These are phyloP conservation scores for Ganoderma boninense DNA, from an alignment of 1,284 basidiomycete genomes.

Conservation along the genomic window DNA sequence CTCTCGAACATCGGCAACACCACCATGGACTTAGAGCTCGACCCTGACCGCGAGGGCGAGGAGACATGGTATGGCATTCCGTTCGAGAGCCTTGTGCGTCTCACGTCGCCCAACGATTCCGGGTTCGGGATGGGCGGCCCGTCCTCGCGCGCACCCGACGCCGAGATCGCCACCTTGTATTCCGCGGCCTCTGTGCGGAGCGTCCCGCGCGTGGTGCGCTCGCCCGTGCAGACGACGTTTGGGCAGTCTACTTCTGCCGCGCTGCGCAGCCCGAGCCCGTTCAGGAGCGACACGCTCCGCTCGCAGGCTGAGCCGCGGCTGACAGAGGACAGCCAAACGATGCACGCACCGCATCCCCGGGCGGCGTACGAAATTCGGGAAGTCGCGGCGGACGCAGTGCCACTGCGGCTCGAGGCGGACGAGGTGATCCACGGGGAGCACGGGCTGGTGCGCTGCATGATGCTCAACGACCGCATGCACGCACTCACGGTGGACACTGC, in stretches of 20 bases:
- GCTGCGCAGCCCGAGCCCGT: conserved; percentile 41
- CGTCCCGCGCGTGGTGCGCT: conserved; percentile 55
- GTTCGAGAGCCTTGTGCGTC: conserved; percentile 79
- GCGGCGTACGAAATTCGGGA: conserved; percentile 82
- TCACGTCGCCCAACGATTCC: conserved; percentile 76
- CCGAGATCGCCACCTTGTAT: conserved; percentile 85
- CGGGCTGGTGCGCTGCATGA: conserved; percentile 84
- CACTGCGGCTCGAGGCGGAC: conserved; percentile 70
- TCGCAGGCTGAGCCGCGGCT: conserved; percentile 17
- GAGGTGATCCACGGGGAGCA: conserved; percentile 79
- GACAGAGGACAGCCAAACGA: conserved; percentile 49
- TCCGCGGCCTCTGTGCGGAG: conserved; percentile 83
- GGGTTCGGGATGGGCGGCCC: conserved; percentile 46
- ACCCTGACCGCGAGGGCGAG: conserved; percentile 49
- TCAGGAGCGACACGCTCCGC: conserved; percentile 38
- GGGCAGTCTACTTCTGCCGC: conserved; percentile 28
- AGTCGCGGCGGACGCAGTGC: conserved; percentile 81
- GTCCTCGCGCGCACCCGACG: conserved; percentile 56
- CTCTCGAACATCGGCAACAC: conserved; percentile 20
- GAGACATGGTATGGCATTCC: conserved; percentile 74
- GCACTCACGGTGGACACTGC: conserved; percentile 90
- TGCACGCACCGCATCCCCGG: conserved; percentile 52
- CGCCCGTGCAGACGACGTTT: conserved; percentile 47
- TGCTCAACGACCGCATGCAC: conserved; percentile 93
- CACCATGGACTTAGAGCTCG: conserved; percentile 21